Evolutionary conservation across 78 protist species (phyloP).

Genomic region (Ministeria vibrans): DNA sequence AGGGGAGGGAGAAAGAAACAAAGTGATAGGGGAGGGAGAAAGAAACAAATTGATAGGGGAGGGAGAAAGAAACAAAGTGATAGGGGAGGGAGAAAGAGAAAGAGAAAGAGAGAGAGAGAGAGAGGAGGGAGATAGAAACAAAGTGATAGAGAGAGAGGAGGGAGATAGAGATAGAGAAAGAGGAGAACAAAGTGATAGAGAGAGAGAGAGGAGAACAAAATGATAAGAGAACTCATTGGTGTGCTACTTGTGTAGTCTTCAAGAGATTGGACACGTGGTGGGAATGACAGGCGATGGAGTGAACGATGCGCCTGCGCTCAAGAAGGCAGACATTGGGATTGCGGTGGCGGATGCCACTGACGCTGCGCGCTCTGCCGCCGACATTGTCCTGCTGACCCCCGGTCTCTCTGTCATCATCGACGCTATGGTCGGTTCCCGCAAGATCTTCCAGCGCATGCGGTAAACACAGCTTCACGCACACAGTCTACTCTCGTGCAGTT

Average conservation of each 20-base stretch:
- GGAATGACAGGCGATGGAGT: slow-evolving; percentile 97
- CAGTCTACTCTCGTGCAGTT: too few relatives aligned
- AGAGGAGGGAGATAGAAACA: too few relatives aligned
- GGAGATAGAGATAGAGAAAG: too few relatives aligned
- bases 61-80: too few relatives aligned
- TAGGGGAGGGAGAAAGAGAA: not conserved
- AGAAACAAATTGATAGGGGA: too few relatives aligned
- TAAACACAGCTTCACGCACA: too few relatives aligned
- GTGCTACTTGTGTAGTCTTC: too few relatives aligned
- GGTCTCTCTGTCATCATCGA: slow-evolving; percentile 77
- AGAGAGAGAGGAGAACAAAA: not conserved
- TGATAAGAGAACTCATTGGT: not conserved
- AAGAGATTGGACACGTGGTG: slow-evolving; percentile 54
- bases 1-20: too few relatives aligned
- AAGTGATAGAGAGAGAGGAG: too few relatives aligned
- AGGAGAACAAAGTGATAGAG: too few relatives aligned
- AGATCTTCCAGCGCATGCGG: slow-evolving; percentile 79
- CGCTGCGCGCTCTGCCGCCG: slow-evolving; percentile 83
- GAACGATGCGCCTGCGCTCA: slow-evolving; percentile 97
- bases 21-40: too few relatives aligned
- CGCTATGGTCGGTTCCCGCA: slow-evolving; percentile 59
- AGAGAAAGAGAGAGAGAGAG: not conserved
- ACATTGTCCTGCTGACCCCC: slow-evolving; percentile 71
- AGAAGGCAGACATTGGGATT: slow-evolving; percentile 92
- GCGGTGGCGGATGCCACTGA: slow-evolving; percentile 85